Conservation (phyloP, 2,329 filamentous ascomycete genomes). For the Colletotrichum phormii region DNA sequence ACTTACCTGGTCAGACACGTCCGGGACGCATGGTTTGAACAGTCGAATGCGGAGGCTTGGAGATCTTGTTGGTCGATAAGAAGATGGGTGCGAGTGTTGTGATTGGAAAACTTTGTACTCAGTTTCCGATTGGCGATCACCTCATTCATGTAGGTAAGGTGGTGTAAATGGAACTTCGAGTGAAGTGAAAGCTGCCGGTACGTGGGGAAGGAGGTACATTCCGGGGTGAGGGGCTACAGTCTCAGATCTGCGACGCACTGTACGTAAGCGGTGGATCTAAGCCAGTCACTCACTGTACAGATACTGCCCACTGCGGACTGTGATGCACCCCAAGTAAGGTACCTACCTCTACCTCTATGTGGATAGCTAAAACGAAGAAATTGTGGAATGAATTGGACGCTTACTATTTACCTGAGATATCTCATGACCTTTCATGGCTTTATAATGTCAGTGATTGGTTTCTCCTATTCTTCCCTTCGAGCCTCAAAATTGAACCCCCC, state of each 20-base stretch:
- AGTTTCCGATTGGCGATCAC: constrained; percentile 8
- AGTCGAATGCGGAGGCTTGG: background rate
- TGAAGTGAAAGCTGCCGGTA: constrained; percentile 19
- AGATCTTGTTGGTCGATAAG: background rate
- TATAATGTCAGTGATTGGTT: background rate
- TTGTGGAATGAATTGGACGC: constrained; percentile 9
- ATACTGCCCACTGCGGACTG: background rate
- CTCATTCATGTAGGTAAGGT: constrained; percentile 1
- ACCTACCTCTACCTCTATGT: background rate
- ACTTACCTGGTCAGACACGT: constrained; percentile 19
- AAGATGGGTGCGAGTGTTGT: background rate
- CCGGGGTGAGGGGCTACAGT: constrained; percentile 33
- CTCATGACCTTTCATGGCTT: background rate
- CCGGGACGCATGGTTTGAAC: constrained; percentile 7
- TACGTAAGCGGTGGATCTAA: background rate
- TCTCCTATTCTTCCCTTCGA: background rate
- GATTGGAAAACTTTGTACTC: background rate
- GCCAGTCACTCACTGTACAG: background rate
- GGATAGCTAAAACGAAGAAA: background rate
- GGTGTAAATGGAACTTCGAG: constrained; percentile 21
- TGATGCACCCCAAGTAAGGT: background rate
- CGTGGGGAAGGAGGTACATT: constrained; percentile 23
- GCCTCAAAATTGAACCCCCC: background rate
- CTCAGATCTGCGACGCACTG: background rate
- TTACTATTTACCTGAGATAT: background rate